Conservation (phyloP, 2,329 filamentous ascomycete genomes). For the Fusarium luffae region DNA sequence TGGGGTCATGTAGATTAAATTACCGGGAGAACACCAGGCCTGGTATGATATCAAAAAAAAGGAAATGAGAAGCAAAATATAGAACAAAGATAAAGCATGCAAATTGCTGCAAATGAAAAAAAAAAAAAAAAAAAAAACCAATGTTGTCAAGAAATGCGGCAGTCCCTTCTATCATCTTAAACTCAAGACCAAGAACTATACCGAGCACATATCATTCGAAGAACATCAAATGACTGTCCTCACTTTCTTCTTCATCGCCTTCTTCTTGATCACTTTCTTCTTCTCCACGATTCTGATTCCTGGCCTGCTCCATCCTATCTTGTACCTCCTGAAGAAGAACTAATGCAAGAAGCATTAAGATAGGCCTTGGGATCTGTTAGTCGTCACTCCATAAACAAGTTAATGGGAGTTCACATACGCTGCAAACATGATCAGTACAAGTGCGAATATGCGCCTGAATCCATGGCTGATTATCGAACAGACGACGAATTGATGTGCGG, state of each 20-base stretch:
- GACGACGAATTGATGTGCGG: not conserved
- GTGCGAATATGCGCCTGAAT: not conserved
- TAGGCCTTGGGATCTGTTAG: not conserved
- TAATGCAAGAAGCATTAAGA: not conserved
- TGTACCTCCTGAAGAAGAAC: not conserved
- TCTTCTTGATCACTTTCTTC: too few relatives aligned
- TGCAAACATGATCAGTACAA: not conserved
- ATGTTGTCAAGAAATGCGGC: not conserved
- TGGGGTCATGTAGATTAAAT: too few relatives aligned
- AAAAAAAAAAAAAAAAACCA: too few relatives aligned
- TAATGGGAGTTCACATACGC: not conserved
- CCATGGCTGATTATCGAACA: not conserved
- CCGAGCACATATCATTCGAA: not conserved
- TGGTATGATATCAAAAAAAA: too few relatives aligned
- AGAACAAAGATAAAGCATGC: too few relatives aligned
- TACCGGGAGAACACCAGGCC: too few relatives aligned
- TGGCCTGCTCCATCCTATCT: not conserved
- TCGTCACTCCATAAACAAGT: not conserved
- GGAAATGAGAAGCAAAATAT: too few relatives aligned
- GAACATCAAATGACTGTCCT: not conserved
- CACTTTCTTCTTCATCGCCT: not conserved
- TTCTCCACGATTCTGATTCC: not conserved
- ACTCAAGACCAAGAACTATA: not conserved
- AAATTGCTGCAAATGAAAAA: too few relatives aligned
- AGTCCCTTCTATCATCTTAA: not conserved